phyloP scores from a whole-genome alignment of 192 early-diverging fungal species.

The Helicostylum pulchrum region DNA sequence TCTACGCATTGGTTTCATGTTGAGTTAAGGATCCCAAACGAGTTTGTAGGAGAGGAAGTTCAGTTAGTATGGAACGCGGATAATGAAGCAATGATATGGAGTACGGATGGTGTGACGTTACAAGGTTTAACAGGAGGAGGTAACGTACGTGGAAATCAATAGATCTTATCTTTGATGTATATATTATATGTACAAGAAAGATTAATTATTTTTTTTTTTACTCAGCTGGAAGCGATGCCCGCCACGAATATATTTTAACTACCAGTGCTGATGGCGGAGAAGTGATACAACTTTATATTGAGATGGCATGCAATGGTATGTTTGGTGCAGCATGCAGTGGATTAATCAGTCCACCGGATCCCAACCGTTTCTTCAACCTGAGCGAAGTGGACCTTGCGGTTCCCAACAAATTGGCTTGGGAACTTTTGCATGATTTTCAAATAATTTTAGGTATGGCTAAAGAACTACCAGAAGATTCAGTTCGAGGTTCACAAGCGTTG shows the following conservation, averaged over 20 bases:
- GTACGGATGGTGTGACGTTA: constrained; percentile 71
- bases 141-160: constrained; percentile 18
- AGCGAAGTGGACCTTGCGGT: constrained; percentile 62
- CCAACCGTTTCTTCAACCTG: constrained; percentile 61
- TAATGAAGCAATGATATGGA: constrained; percentile 92
- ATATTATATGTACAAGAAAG: not conserved
- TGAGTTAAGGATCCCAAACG: constrained; percentile 64
- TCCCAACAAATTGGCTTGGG: constrained; percentile 64
- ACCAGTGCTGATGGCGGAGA: constrained; percentile 47
- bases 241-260: constrained; percentile 52
- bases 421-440: constrained; percentile 74
- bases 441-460: constrained; percentile 70
- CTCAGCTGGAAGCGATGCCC: constrained; percentile 40
- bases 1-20: constrained; percentile 77
- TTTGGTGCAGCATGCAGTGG: constrained; percentile 74
- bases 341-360: constrained; percentile 64
- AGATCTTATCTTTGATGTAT: not conserved
- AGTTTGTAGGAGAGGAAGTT: constrained; percentile 68
- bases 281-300: constrained; percentile 74
- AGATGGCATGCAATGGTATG: constrained; percentile 91
- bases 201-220: not conserved
- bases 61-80: constrained; percentile 81
- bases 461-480: constrained; percentile 64
- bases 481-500: constrained; percentile 77
- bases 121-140: constrained; percentile 90